Percentiles rank a stretch among this genome's conserved stretches.
phyloP scores from a whole-genome alignment of 371 early-diverging fungal genomes.

The Amoeboaphelidium occidentale region DNA sequence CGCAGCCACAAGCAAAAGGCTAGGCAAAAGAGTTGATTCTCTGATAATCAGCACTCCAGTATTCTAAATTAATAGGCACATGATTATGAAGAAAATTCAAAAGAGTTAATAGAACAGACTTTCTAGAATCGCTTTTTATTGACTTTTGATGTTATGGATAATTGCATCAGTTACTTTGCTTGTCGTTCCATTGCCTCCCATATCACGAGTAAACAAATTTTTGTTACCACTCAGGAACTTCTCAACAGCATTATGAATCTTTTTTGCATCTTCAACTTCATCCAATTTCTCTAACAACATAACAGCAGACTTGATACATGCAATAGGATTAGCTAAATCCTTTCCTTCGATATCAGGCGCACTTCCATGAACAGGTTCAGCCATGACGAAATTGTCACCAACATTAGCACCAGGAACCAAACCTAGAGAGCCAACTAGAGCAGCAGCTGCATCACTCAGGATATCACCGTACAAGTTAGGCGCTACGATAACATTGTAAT shows the following conservation, averaged over 20 bases:
- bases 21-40: too few relatives aligned
- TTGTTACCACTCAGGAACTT: slow-evolving; percentile 24
- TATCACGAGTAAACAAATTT: slow-evolving; percentile 48
- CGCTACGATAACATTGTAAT: slow-evolving; percentile 78
- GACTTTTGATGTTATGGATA: slow-evolving; percentile 1
- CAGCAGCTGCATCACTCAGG: slow-evolving; percentile 69
- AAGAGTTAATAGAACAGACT: too few relatives aligned
- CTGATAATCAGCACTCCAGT: too few relatives aligned
- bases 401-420: slow-evolving; percentile 83
- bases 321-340: slow-evolving; percentile 81
- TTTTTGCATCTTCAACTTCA: slow-evolving; percentile 33
- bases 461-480: slow-evolving; percentile 92
- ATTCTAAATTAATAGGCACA: too few relatives aligned
- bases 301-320: slow-evolving; percentile 71
- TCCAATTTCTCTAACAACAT: slow-evolving; percentile 66
- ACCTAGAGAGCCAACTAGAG: slow-evolving; percentile 75
- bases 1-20: too few relatives aligned
- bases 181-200: slow-evolving; percentile 71
- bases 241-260: slow-evolving; percentile 66
- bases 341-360: slow-evolving; percentile 89
- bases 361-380: slow-evolving; percentile 87
- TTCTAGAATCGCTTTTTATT: too few relatives aligned
- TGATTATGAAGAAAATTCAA: too few relatives aligned
- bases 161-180: slow-evolving; percentile 56
- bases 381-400: slow-evolving; percentile 69